phyloP scores from a whole-genome alignment of 768 basidiomycete genomes.

The Serpula lacrymans region DNA sequence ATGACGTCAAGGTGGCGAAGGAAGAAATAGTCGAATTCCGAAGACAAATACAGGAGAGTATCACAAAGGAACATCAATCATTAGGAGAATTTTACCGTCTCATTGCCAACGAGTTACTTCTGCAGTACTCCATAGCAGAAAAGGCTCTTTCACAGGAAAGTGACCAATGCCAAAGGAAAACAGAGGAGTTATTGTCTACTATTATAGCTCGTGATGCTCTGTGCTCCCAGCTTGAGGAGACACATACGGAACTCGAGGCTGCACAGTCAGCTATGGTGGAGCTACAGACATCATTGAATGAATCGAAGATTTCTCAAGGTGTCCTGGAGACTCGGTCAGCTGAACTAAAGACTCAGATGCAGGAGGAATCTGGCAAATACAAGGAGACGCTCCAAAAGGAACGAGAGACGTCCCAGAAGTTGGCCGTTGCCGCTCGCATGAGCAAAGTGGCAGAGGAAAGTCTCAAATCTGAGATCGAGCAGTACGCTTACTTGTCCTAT shows the following conservation, averaged over 20 bases:
- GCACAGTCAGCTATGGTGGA: constrained; percentile 16
- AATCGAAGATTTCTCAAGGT: constrained; percentile 16
- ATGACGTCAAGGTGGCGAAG: constrained; percentile 12
- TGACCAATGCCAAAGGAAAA: constrained; percentile 13
- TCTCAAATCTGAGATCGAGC: constrained; percentile 63
- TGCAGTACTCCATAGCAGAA: constrained; percentile 25
- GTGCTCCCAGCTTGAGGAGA: constrained; percentile 36
- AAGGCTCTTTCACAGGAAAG: constrained; percentile 24
- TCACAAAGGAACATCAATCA: constrained; percentile 16
- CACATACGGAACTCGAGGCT: constrained; percentile 34
- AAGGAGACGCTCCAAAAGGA: constrained; percentile 43
- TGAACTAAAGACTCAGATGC: constrained; percentile 22
- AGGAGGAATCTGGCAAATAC: constrained; percentile 30
- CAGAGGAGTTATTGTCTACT: constrained; percentile 37
- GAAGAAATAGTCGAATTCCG: constrained; percentile 15
- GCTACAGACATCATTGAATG: constrained; percentile 17
- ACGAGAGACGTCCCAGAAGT: constrained; percentile 41
- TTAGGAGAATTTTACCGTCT: constrained; percentile 36
- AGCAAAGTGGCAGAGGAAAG: constrained; percentile 63
- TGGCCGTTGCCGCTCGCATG: constrained; percentile 51
- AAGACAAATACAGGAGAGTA: constrained; percentile 5
- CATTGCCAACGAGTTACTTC: constrained; percentile 32
- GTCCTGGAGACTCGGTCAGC: constrained; percentile 24
- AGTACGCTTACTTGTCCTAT: constrained; percentile 42
- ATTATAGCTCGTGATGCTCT: constrained; percentile 41